Percentiles rank a stretch among this genome's conserved stretches.
phyloP scores from a whole-genome alignment of 495 filamentous ascomycete genomes.

The Xylaria intraflava region DNA sequence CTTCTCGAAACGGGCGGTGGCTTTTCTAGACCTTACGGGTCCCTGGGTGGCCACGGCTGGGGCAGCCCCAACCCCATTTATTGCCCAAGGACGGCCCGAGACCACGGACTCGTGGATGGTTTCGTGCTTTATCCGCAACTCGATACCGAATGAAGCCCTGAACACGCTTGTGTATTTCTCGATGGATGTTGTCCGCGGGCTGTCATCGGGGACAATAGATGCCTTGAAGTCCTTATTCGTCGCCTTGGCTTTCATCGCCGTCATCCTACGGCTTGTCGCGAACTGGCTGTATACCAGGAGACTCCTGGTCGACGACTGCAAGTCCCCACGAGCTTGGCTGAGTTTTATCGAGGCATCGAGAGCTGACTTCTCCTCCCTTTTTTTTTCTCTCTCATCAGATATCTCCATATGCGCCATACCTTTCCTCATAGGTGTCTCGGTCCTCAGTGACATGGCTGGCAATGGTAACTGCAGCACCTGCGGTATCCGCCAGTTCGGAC shows the following conservation, averaged over 20 bases:
- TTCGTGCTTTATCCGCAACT: background rate
- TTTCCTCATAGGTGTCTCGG: background rate
- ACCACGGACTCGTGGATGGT: background rate
- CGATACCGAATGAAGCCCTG: background rate
- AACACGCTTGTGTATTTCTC: background rate
- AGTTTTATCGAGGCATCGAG: too few species aligned
- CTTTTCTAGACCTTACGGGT: background rate
- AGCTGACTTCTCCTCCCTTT: too few species aligned
- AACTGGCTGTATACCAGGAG: slow-evolving; percentile 7
- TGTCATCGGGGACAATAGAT: background rate
- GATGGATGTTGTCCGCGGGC: background rate
- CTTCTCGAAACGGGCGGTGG: background rate
- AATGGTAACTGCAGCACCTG: background rate
- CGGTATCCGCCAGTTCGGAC: background rate
- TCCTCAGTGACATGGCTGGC: slow-evolving; percentile 4
- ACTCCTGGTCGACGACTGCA: slow-evolving; percentile 7
- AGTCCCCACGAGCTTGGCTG: background rate
- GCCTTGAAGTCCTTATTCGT: slow-evolving; percentile 7
- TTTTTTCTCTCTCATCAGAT: background rate
- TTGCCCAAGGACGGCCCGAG: background rate
- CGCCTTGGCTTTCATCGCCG: background rate
- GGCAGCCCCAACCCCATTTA: background rate
- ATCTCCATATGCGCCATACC: slow-evolving; percentile 10
- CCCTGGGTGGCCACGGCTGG: background rate
- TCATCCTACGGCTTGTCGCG: slow-evolving; percentile 6